Conservation (phyloP, 2,329 filamentous ascomycete species). For the Aspergillus sp. region DNA sequence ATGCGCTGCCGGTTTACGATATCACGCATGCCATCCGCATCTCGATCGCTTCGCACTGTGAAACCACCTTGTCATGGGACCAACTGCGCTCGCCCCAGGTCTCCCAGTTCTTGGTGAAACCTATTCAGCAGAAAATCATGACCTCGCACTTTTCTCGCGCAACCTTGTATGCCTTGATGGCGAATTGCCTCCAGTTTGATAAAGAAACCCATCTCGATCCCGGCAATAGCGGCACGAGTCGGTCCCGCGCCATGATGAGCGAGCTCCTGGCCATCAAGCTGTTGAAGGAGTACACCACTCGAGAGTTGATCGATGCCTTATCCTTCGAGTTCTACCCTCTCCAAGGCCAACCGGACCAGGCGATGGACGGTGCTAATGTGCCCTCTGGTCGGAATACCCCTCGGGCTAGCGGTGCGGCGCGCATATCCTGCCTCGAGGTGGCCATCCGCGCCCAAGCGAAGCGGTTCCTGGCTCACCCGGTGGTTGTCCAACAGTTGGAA, state of each 20-base stretch:
- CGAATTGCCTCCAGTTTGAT: slow-evolving; percentile 85
- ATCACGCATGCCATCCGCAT: slow-evolving; percentile 84
- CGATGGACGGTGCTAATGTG: neutral
- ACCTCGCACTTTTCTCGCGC: slow-evolving; percentile 74
- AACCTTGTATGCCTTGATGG: slow-evolving; percentile 81
- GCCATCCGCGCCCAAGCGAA: slow-evolving; percentile 90
- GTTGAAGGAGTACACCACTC: slow-evolving; percentile 77
- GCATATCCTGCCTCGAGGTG: slow-evolving; percentile 84
- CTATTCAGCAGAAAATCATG: slow-evolving; percentile 83
- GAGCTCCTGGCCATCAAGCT: slow-evolving; percentile 84
- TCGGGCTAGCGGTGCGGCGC: slow-evolving; percentile 48
- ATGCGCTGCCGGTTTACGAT: slow-evolving; percentile 78
- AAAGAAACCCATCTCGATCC: slow-evolving; percentile 78
- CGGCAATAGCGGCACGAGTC: slow-evolving; percentile 73
- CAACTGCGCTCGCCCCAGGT: slow-evolving; percentile 92
- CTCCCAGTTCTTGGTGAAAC: slow-evolving; percentile 90
- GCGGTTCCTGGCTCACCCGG: slow-evolving; percentile 79
- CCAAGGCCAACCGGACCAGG: slow-evolving; percentile 52
- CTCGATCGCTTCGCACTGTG: slow-evolving; percentile 72
- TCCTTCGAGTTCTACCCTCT: slow-evolving; percentile 93
- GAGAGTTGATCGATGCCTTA: slow-evolving; percentile 85
- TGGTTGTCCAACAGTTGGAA: slow-evolving; percentile 90
- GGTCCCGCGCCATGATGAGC: slow-evolving; percentile 77
- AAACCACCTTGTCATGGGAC: slow-evolving; percentile 90
- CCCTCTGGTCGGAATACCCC: slow-evolving; percentile 17